Evolutionary conservation across 2,329 filamentous ascomycete species (phyloP).

Genomic region (Paraphoma chrysanthemicola): DNA sequence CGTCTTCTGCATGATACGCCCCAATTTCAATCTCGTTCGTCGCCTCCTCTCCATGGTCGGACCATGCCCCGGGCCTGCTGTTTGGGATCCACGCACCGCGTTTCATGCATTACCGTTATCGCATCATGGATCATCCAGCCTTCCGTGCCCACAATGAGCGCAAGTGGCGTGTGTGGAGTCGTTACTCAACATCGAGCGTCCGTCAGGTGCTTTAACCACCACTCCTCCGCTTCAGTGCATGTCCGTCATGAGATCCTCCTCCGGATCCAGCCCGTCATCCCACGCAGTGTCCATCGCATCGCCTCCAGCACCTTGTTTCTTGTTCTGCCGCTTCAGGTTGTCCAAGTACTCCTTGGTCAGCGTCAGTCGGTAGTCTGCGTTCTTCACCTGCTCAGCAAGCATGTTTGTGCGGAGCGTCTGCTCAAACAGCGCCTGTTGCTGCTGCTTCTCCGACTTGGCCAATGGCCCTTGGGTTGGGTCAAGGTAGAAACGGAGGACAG

Average conservation of each 20-base stretch:
- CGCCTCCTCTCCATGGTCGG: slow-evolving; percentile 4
- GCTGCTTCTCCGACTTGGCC: slow-evolving; percentile 49
- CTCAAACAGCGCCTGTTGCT: slow-evolving; percentile 53
- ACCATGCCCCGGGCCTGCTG: slow-evolving; percentile 11
- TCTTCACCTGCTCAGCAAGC: slow-evolving; percentile 60
- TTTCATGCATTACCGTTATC: slow-evolving; percentile 41
- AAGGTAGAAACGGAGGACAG: slow-evolving; percentile 62
- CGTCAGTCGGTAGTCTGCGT: slow-evolving; percentile 62
- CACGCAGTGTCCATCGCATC: slow-evolving; percentile 48
- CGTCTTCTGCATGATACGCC: neutral
- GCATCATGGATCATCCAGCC: slow-evolving; percentile 25
- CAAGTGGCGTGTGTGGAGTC: neutral
- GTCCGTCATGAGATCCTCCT: slow-evolving; percentile 51
- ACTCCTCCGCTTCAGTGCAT: slow-evolving; percentile 27
- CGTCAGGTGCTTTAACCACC: neutral
- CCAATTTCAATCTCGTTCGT: neutral
- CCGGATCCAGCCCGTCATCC: slow-evolving; percentile 41
- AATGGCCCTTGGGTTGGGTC: slow-evolving; percentile 45
- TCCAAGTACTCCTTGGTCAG: slow-evolving; percentile 67
- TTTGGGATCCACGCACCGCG: slow-evolving; percentile 20
- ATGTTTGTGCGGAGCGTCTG: slow-evolving; percentile 59
- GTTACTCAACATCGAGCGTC: neutral
- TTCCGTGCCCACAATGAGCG: slow-evolving; percentile 1
- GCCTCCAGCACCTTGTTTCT: slow-evolving; percentile 43
- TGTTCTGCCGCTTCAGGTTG: slow-evolving; percentile 56